Conservation (phyloP, 2,329 filamentous ascomycete species). For the Colletotrichum sp. region DNA sequence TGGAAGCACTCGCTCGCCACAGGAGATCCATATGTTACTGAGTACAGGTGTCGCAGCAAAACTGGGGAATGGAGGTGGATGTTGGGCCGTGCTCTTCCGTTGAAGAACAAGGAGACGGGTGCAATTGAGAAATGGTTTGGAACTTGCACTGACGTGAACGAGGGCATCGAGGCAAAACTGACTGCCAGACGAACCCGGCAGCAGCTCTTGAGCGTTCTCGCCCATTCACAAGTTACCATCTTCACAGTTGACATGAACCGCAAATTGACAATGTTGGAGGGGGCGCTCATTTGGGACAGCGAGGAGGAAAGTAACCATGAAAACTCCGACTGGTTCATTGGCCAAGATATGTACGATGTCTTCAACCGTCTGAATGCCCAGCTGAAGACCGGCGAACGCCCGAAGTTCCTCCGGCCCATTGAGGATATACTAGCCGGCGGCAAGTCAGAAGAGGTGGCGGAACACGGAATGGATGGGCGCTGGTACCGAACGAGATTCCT, state of each 20-base stretch:
- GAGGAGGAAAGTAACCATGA: conserved; percentile 30
- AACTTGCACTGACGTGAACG: conserved; percentile 81
- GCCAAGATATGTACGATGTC: conserved; percentile 68
- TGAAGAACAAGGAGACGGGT: conserved; percentile 68
- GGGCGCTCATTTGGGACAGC: conserved; percentile 64
- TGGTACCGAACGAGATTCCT: conserved; percentile 77
- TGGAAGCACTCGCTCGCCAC: conserved; percentile 71
- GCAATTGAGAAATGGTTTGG: conserved; percentile 81
- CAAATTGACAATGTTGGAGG: conserved; percentile 73
- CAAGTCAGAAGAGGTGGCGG: conserved; percentile 64
- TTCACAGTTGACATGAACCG: conserved; percentile 72
- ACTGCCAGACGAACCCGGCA: conserved; percentile 70
- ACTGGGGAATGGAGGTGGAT: conserved; percentile 82
- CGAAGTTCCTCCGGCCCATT: conserved; percentile 62
- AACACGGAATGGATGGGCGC: conserved; percentile 63
- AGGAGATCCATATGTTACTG: conserved; percentile 71
- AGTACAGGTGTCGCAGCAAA: conserved; percentile 72
- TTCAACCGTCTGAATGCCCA: conserved; percentile 57
- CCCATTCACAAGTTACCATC: conserved; percentile 76
- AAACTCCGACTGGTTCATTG: conserved; percentile 57
- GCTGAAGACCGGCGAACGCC: conserved; percentile 46
- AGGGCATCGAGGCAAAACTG: conserved; percentile 72
- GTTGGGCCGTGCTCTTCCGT: conserved; percentile 72
- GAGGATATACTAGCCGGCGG: conserved; percentile 69
- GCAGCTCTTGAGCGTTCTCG: conserved; percentile 75